Conservation (phyloP, 768 basidiomycete species). For the Dacryopinax primogenitus region DNA sequence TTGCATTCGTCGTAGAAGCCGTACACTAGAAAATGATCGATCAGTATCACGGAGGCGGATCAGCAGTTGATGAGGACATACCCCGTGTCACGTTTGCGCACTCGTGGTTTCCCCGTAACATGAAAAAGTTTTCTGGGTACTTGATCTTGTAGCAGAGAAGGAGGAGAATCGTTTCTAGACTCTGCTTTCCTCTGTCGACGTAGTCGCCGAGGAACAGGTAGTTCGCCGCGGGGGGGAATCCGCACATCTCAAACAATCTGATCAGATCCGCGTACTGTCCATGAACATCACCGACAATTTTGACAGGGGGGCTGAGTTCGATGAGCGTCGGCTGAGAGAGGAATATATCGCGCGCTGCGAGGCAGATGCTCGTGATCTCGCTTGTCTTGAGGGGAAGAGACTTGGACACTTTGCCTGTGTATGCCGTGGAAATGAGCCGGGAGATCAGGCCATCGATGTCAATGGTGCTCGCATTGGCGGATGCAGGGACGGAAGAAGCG, state of each 20-base stretch:
- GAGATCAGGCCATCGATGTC: constrained; percentile 99
- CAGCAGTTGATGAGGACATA: constrained; percentile 29
- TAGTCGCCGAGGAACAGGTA: constrained; percentile 99
- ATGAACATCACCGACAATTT: constrained; percentile 98
- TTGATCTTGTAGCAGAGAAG: constrained; percentile 99
- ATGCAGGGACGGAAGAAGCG: constrained; percentile 38
- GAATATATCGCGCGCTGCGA: constrained; percentile 91
- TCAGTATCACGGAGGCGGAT: background rate
- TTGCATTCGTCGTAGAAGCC: constrained; percentile 99
- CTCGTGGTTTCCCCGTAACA: constrained; percentile 95
- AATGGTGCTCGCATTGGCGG: constrained; percentile 53
- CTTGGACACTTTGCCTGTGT: constrained; percentile 96
- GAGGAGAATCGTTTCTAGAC: constrained; percentile 92
- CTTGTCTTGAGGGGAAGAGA: constrained; percentile 88
- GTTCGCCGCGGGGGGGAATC: constrained; percentile 92
- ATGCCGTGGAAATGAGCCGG: constrained; percentile 88
- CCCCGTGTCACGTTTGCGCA: constrained; percentile 98
- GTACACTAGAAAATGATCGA: constrained; percentile 49
- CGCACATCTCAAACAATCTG: constrained; percentile 98
- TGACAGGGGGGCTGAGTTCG: constrained; percentile 93
- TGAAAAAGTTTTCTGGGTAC: constrained; percentile 98
- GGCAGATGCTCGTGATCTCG: constrained; percentile 88
- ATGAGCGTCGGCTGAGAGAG: constrained; percentile 92
- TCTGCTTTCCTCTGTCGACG: constrained; percentile 97
- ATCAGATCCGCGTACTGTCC: constrained; percentile 99